A percentile compares a stretch with the other conserved stretches of the same genome.
phyloP scores from a whole-genome alignment of 345 rosid genomes.

The Lagerstroemia speciosa region DNA sequence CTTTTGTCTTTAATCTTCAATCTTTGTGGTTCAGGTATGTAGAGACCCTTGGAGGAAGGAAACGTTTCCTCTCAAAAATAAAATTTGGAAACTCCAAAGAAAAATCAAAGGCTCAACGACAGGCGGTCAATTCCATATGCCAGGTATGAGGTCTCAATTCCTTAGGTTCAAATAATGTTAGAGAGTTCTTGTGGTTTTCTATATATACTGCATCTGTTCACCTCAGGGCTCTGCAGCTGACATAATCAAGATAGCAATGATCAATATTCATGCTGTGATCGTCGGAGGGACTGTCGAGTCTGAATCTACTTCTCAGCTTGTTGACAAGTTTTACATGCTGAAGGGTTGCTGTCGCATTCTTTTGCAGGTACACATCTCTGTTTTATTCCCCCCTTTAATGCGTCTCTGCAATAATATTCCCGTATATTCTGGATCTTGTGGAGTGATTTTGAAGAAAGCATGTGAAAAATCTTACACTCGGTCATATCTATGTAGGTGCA shows the following conservation, averaged over 20 bases:
- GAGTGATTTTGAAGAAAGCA: neutral
- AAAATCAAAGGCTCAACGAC: constrained; percentile 90
- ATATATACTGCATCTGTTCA: neutral
- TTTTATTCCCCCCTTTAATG: neutral
- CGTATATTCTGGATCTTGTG: neutral
- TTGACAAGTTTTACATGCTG: constrained; percentile 49
- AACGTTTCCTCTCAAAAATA: constrained; percentile 88
- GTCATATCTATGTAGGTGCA: constrained; percentile 45
- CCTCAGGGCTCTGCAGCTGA: constrained; percentile 95
- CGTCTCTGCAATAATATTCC: neutral
- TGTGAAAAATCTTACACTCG: neutral
- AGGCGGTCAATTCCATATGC: constrained; percentile 95
- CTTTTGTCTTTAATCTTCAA: neutral
- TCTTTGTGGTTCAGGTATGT: constrained; percentile 48
- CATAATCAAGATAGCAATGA: constrained; percentile 91
- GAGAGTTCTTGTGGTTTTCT: neutral
- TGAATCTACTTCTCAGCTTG: constrained; percentile 31
- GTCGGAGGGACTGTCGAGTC: constrained; percentile 32
- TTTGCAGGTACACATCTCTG: constrained; percentile 51
- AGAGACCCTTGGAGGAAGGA: constrained; percentile 86
- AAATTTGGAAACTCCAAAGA: constrained; percentile 71
- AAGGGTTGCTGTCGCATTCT: constrained; percentile 72
- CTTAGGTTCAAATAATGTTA: neutral
- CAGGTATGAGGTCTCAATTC: constrained; percentile 45
- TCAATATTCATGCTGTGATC: constrained; percentile 53